A percentile compares a stretch with the other conserved stretches of the same genome.
These are phyloP conservation scores for Sordariomycetes sp. DNA, from an alignment of 2,329 filamentous ascomycete genomes.

Conservation along the genomic window DNA sequence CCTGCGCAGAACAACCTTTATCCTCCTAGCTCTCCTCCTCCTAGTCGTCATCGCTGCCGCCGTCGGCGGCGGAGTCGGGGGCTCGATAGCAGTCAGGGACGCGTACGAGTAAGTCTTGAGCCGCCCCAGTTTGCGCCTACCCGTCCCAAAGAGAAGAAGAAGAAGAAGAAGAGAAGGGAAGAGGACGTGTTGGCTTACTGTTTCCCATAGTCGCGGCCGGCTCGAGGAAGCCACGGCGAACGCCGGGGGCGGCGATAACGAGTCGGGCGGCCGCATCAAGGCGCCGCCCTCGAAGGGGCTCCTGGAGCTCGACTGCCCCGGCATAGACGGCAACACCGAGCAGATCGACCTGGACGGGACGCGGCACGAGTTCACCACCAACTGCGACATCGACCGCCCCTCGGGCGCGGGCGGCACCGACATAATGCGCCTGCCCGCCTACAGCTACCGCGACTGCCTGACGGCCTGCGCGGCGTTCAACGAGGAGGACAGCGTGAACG, in stretches of 20 bases:
- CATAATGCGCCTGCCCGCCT: not conserved
- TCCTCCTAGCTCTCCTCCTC: not conserved
- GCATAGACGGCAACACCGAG: not conserved
- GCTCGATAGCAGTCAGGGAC: not conserved
- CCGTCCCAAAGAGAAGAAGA: too few species aligned
- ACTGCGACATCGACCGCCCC: not conserved
- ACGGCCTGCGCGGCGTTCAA: not conserved
- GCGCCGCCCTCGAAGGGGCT: not conserved
- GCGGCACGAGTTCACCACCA: not conserved
- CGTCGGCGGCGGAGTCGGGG: not conserved
- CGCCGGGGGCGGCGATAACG: not conserved
- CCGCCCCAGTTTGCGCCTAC: not conserved
- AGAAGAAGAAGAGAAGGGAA: too few species aligned
- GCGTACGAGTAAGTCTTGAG: not conserved
- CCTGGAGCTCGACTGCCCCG: not conserved
- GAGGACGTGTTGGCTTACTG: not conserved
- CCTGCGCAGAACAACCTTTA: not conserved
- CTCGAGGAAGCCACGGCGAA: not conserved
- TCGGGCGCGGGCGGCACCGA: not conserved
- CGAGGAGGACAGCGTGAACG: not conserved
- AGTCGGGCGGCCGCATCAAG: not conserved
- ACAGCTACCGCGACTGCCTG: slow-evolving; percentile 7
- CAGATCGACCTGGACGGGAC: too few species aligned
- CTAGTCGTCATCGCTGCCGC: not conserved
- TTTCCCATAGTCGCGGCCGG: not conserved